Evolutionary conservation across 169 alveolate species (phyloP).

Genomic region (Cryptosporidium bovis): DNA sequence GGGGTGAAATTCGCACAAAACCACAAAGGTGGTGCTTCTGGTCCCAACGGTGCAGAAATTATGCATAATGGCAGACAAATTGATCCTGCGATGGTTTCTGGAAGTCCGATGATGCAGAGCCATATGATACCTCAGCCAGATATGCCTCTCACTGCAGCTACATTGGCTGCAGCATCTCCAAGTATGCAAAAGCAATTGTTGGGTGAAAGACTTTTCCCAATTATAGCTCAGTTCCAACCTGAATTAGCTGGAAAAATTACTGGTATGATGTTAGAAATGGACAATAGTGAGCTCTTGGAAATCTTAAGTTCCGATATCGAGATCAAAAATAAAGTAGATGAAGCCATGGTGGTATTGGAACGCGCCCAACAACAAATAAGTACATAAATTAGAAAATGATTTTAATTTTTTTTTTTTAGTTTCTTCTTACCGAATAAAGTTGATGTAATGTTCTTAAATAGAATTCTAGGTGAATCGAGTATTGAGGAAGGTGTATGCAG

Average conservation of each 20-base stretch:
- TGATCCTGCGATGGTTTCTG: constrained; percentile 27
- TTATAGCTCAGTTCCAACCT: constrained; percentile 91
- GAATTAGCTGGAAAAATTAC: constrained; percentile 94
- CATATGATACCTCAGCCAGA: constrained; percentile 65
- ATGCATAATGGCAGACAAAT: constrained; percentile 41
- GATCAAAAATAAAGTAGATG: constrained; percentile 91
- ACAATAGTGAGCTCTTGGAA: constrained; percentile 91
- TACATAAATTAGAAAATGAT: constrained; percentile 3
- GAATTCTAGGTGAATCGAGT: too few species aligned
- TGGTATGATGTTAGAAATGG: constrained; percentile 97
- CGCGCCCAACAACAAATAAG: constrained; percentile 77
- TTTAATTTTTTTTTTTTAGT: neutral
- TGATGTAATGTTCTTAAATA: too few species aligned
- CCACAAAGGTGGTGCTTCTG: constrained; percentile 36
- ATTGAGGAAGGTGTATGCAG: too few species aligned
- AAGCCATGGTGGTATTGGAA: constrained; percentile 90
- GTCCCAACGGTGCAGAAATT: constrained; percentile 23
- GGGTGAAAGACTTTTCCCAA: constrained; percentile 94
- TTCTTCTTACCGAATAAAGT: neutral
- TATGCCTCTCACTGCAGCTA: constrained; percentile 82
- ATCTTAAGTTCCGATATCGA: constrained; percentile 90
- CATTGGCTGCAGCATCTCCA: constrained; percentile 87
- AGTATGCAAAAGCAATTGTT: constrained; percentile 93
- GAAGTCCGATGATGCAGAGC: constrained; percentile 3
- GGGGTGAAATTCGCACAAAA: constrained; percentile 53